Base-by-base conservation (phyloP, 805 yeast genomes). In the Kodamaea leandrae region DNA sequence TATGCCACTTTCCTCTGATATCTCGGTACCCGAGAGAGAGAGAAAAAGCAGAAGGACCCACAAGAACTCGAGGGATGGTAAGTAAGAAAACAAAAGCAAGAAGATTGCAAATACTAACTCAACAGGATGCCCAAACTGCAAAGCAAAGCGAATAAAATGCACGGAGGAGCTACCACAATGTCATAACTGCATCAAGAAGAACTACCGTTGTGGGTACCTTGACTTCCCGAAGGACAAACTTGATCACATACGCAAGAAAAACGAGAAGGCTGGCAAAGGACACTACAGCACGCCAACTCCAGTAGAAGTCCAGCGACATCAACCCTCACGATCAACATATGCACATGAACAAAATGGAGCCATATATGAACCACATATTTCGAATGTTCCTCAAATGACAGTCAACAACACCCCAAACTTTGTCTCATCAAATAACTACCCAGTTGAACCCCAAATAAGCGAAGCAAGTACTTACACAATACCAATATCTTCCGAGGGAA, bases 81-180 rank as follows among this genome's bases (percentile, higher is more conserved):
- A 9, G 47, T 39, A 16, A n/a, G 8, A 16, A n/a, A 3, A 8
- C 29, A 32, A 20, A 5, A 8, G 14, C 9, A 7, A 17, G 15
- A 7, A 24, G 4, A 18, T 33, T n/a, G 25, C 20, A 20, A 3
- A 28, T 44, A 48, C 46, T 45, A 42, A 48, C 47, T 9, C 21
- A 19, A 9, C 17, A 54, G 58, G 71, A 7, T 69, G 74, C 42
- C 73, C 74, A 5, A 69, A 68, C 49, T 69, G 74, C 52, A 63
- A 67, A 37, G 61, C 64, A 15, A 68, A 64, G 43, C 52, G 74
- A 46, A 67, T 69, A 51, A 69, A 68, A 44, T 69, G 74, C 42
- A 49, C 66, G 2, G 74, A 69, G 43, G 73, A 69, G 40, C 57
- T 69, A 10, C 74, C 74, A 6, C 50, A 62, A 13, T 69, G 74